Evolutionary conservation across 2,329 filamentous ascomycete genomes (phyloP).

Genomic region (Colletotrichum gigasporum): DNA sequence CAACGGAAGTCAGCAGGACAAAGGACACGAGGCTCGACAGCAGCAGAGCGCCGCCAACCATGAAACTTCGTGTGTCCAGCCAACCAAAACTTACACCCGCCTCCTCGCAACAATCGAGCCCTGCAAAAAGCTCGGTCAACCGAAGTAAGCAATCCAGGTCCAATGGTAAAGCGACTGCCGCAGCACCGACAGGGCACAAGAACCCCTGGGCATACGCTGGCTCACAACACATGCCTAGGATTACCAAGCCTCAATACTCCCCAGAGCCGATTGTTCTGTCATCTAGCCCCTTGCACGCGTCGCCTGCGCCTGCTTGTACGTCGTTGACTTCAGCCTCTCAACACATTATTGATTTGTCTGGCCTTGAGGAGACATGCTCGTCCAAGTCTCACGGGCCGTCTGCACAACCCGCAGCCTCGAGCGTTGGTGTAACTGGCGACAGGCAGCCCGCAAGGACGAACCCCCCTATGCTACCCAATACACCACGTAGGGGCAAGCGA

Average conservation of each 20-base stretch:
- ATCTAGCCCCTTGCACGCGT: slow-evolving; percentile 51
- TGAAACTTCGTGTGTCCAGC: background rate
- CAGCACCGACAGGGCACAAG: slow-evolving; percentile 35
- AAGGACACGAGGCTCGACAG: background rate
- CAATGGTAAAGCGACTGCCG: slow-evolving; percentile 34
- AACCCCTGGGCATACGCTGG: slow-evolving; percentile 50
- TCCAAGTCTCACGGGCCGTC: background rate
- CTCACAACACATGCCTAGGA: slow-evolving; percentile 55
- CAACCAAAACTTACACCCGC: background rate
- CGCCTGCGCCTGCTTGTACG: slow-evolving; percentile 41
- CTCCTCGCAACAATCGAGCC: background rate
- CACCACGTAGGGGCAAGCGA: slow-evolving; percentile 5
- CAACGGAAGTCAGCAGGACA: background rate
- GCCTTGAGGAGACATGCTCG: background rate
- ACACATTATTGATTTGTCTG: slow-evolving; percentile 13
- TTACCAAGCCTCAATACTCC: slow-evolving; percentile 33
- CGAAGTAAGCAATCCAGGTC: slow-evolving; percentile 44
- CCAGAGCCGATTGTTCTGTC: slow-evolving; percentile 54
- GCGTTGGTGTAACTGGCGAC: background rate
- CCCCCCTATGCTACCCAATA: background rate
- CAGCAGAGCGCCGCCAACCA: background rate
- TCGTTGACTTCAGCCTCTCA: slow-evolving; percentile 20
- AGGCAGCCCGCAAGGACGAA: background rate
- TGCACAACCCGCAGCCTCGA: background rate
- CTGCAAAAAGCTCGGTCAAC: slow-evolving; percentile 24